Conservation (phyloP, 73 alveolate genomes). For the Paramecium bursaria region DNA sequence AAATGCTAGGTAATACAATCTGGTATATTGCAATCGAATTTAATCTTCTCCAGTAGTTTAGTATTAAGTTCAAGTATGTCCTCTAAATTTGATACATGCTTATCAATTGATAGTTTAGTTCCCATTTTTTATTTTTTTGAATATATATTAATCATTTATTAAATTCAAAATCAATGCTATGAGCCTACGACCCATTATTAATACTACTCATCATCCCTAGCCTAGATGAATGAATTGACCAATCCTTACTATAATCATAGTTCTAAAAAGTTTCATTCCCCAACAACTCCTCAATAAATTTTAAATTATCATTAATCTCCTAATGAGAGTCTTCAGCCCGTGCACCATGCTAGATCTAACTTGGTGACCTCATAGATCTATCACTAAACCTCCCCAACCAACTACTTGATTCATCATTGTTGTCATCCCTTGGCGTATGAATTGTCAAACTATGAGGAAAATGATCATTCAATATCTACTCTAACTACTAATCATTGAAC, state of each 20-base stretch:
- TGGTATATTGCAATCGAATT: slow-evolving; percentile 63
- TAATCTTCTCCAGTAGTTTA: slow-evolving; percentile 57
- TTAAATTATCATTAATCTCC: slow-evolving; percentile 35
- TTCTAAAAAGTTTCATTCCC: slow-evolving; percentile 58
- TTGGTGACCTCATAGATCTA: slow-evolving; percentile 28
- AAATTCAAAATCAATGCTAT: too few relatives aligned
- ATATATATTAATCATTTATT: too few relatives aligned
- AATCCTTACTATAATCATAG: too few relatives aligned
- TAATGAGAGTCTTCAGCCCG: slow-evolving; percentile 36
- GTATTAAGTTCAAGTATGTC: slow-evolving; percentile 65
- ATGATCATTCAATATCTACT: slow-evolving; percentile 20
- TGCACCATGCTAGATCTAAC: slow-evolving; percentile 2
- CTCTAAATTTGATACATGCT: slow-evolving; percentile 64
- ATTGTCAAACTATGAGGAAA: slow-evolving; percentile 9
- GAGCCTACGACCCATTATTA: too few relatives aligned
- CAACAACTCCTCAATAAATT: slow-evolving; percentile 37
- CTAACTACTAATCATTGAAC: slow-evolving; percentile 42
- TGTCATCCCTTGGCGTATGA: background rate
- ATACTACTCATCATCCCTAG: slow-evolving; percentile 50
- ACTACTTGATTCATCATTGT: slow-evolving; percentile 9
- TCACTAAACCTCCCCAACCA: slow-evolving; percentile 23
- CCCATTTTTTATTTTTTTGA: slow-evolving; percentile 66
- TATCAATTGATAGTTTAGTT: slow-evolving; percentile 59
- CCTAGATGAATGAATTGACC: slow-evolving; percentile 30
- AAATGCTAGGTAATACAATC: slow-evolving; percentile 60